Evolutionary conservation across 2,329 filamentous ascomycete genomes (phyloP).

Genomic region (Colletotrichum filicis): DNA sequence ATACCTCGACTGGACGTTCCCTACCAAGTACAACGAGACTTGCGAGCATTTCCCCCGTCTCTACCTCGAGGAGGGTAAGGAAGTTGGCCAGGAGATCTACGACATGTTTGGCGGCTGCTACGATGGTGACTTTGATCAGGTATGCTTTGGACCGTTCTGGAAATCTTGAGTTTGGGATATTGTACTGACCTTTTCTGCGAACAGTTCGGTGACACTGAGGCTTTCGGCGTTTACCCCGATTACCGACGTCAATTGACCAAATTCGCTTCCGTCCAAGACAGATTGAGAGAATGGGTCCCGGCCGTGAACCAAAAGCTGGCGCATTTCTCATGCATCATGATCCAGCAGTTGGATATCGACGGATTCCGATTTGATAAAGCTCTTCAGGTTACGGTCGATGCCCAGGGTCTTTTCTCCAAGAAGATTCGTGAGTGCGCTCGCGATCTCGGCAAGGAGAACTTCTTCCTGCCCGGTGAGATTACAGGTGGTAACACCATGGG

Average conservation of each 20-base stretch:
- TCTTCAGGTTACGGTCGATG: conserved; percentile 71
- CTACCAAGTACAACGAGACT: conserved; percentile 62
- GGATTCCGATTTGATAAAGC: conserved; percentile 76
- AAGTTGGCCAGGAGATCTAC: conserved; percentile 57
- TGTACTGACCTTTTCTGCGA: neutral
- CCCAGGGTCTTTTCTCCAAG: conserved; percentile 67
- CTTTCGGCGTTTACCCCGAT: conserved; percentile 71
- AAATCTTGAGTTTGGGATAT: too few relatives aligned
- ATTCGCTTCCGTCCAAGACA: conserved; percentile 75
- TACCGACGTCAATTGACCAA: conserved; percentile 73
- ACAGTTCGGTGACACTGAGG: conserved; percentile 69
- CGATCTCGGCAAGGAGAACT: conserved; percentile 68
- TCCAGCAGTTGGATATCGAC: conserved; percentile 71
- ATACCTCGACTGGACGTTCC: conserved; percentile 68
- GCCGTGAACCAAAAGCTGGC: conserved; percentile 67
- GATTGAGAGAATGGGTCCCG: conserved; percentile 71
- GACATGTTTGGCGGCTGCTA: conserved; percentile 65
- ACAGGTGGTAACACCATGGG: conserved; percentile 72
- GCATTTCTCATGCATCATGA: conserved; percentile 71
- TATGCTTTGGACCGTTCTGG: neutral
- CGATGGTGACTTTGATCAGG: conserved; percentile 70
- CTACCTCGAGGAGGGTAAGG: conserved; percentile 67
- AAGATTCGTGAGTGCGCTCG: conserved; percentile 68
- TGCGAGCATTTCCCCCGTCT: conserved; percentile 68
- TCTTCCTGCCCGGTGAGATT: conserved; percentile 73